phyloP scores from a whole-genome alignment of 768 basidiomycete species.

The Termitomyces sp. region DNA sequence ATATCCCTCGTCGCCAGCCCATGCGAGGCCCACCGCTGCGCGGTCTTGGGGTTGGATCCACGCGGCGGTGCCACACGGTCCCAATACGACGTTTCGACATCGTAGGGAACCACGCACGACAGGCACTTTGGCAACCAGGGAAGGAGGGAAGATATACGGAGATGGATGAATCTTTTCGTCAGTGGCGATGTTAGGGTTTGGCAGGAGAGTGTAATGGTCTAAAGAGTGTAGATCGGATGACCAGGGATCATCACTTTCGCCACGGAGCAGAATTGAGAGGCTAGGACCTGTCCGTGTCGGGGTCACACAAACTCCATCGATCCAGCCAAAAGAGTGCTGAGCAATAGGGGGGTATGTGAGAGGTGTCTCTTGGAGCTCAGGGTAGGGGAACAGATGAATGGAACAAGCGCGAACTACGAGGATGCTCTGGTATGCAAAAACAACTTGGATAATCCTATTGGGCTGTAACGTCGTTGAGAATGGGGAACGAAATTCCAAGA shows the following conservation, averaged over 20 bases:
- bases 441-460: conserved; percentile 52
- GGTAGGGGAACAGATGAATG: conserved; percentile 53
- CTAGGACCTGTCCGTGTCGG: conserved; percentile 14
- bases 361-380: conserved; percentile 30
- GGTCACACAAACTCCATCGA: conserved; percentile 53
- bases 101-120: conserved; percentile 51
- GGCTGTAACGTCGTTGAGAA: conserved; percentile 27
- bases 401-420: conserved; percentile 62
- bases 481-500: neutral
- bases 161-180: neutral
- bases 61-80: conserved; percentile 54
- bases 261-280: conserved; percentile 54
- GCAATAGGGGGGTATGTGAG: conserved; percentile 36
- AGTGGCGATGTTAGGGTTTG: conserved; percentile 25
- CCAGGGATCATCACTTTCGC: conserved; percentile 65
- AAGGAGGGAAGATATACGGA: conserved; percentile 52
- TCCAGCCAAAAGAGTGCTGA: conserved; percentile 62
- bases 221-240: conserved; percentile 43
- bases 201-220: conserved; percentile 49
- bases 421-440: conserved; percentile 44
- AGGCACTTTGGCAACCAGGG: conserved; percentile 30
- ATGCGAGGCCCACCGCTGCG: conserved; percentile 36
- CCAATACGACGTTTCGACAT: conserved; percentile 54
- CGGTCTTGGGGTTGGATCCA: conserved; percentile 61
- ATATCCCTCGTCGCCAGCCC: conserved; percentile 17